Base-by-base conservation (phyloP, 768 basidiomycete genomes). In the Termitomyces sp. region DNA sequence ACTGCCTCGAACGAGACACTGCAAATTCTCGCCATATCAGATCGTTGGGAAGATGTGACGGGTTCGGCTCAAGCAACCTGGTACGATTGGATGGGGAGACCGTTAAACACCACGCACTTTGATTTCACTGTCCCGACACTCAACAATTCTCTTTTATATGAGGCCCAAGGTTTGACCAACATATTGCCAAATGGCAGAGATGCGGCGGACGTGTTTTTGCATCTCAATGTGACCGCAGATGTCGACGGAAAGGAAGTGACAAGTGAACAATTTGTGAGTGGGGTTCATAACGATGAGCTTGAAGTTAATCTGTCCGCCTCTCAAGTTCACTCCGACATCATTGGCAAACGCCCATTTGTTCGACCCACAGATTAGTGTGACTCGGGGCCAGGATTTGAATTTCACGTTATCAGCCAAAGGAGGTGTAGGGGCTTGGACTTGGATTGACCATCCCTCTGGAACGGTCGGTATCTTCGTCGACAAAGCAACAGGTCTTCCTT, bases 401-500 rank as follows among this genome's bases (percentile, higher is more conserved):
- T 85, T 87, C 67, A 80, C 78, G 1, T 68, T 86, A 5, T 83
- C 82, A 3, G 84, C 84, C 2, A 69, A 71, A 48, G 80, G 81
- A 13, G 85, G 84, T 0, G 84, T 86, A 5, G 84, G 80, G 0
- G 73, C 79, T 0, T 86, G 82, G 80, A 80, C 84, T 6, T 86
- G 84, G 84, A 72, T 87, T 1, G 85, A 86, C 57, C 84, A 86
- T 68, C 84, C 84, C 0, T 71, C 74, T 0, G 82, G 82, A 18
- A 85, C 82, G 0, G 72, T 85, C 1, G 85, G 84, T 9, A 71
- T 79, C 46, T 86, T 86, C 66, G 70, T 79, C 40, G 83, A 85
- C 61, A 69, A 66, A 22, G 55, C 61, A 7, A 84, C 78, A 0
- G 75, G 74, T 0, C 24, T 71, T 4, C 80, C 82, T 0, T 70